phyloP scores from a whole-genome alignment of 2,329 filamentous ascomycete species.

The Cladosporium sp. region DNA sequence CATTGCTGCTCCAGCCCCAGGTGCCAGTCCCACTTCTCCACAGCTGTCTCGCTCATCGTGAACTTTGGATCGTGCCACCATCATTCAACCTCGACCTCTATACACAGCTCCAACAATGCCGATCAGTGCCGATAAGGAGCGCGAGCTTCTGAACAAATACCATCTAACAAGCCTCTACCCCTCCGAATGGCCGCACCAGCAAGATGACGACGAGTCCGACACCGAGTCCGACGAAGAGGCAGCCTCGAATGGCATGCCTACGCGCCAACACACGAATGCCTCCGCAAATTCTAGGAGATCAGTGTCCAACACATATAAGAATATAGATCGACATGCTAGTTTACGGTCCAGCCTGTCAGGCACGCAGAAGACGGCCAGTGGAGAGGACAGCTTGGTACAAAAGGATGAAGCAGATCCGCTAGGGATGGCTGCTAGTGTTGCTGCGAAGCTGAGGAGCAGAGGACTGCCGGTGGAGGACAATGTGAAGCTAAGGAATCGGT shows the following conservation, averaged over 20 bases:
- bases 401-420: conserved; percentile 91
- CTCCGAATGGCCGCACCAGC: conserved; percentile 80
- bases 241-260: conserved; percentile 4
- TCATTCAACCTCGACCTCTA: background rate
- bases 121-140: conserved; percentile 68
- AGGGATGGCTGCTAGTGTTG: conserved; percentile 83
- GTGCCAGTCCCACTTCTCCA: background rate
- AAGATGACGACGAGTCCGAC: conserved; percentile 62
- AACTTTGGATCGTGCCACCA: conserved; percentile 14
- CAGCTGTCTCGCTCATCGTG: conserved; percentile 4
- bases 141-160: conserved; percentile 83
- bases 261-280: conserved; percentile 11
- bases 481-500: conserved; percentile 70
- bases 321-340: conserved; percentile 73
- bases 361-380: conserved; percentile 66
- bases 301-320: conserved; percentile 74
- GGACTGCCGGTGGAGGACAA: conserved; percentile 86
- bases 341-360: conserved; percentile 59
- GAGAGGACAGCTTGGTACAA: conserved; percentile 75
- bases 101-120: conserved; percentile 29
- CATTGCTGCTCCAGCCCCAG: background rate
- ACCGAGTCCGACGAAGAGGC: conserved; percentile 28
- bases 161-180: conserved; percentile 77
- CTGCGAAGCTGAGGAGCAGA: conserved; percentile 72
- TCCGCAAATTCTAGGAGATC: conserved; percentile 4